Conservation (phyloP, 768 basidiomycete genomes). For the Tricholoma furcatifolium region DNA sequence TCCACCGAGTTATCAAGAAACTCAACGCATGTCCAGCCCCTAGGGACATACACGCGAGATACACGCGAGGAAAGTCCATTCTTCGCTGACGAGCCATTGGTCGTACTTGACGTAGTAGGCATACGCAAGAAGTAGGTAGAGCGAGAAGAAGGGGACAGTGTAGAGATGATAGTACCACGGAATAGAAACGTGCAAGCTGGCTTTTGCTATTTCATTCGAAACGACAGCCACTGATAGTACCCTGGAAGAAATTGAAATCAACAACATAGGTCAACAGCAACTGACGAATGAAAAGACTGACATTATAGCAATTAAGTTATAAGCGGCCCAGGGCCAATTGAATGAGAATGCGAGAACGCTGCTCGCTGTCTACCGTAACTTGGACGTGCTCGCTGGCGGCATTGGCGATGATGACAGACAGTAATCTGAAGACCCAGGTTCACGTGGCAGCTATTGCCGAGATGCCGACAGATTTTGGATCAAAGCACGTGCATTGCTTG, state of each 20-base stretch:
- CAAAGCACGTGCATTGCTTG: neutral
- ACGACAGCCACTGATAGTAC: constrained; percentile 51
- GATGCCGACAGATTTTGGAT: constrained; percentile 4
- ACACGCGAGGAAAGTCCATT: constrained; percentile 96
- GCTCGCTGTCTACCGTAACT: neutral
- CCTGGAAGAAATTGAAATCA: constrained; percentile 28
- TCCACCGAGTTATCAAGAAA: constrained; percentile 92
- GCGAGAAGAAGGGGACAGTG: constrained; percentile 70
- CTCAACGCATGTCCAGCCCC: constrained; percentile 89
- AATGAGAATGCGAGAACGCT: neutral
- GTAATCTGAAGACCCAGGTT: neutral
- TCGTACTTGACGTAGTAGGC: constrained; percentile 92
- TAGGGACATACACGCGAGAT: constrained; percentile 85
- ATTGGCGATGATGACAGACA: neutral
- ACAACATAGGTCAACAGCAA: constrained; percentile 1
- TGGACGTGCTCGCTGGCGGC: neutral
- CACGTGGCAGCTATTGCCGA: constrained; percentile 9
- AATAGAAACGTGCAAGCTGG: constrained; percentile 63
- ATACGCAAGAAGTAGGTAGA: constrained; percentile 85
- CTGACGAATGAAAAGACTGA: constrained; percentile 5
- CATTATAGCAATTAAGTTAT: constrained; percentile 16
- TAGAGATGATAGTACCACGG: constrained; percentile 76
- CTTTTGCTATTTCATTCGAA: constrained; percentile 66
- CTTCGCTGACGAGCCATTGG: constrained; percentile 87
- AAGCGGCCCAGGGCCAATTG: constrained; percentile 9